Conservation (phyloP, 495 filamentous ascomycete species). For the Annulohypoxylon stygium region DNA sequence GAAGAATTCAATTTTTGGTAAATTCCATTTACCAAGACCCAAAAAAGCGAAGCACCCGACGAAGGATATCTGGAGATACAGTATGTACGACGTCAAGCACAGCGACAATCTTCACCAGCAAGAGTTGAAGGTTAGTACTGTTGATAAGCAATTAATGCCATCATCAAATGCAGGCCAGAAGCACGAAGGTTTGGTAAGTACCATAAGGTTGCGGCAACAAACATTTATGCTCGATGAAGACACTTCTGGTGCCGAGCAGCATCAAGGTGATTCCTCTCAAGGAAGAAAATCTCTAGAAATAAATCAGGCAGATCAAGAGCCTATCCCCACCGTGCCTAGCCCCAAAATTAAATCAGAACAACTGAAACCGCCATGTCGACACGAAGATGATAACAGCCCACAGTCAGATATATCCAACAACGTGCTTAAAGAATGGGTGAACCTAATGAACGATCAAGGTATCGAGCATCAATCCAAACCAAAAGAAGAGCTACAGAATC, state of each 20-base stretch:
- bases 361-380: constrained; percentile 30
- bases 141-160: background rate
- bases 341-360: constrained; percentile 17
- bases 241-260: background rate
- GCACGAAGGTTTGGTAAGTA: background rate
- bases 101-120: constrained; percentile 3
- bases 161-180: constrained; percentile 7
- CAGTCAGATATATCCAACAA: constrained; percentile 44
- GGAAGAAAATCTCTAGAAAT: background rate
- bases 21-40: constrained; percentile 52
- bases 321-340: background rate
- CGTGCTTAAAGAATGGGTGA: constrained; percentile 50
- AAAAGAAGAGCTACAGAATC: constrained; percentile 23
- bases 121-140: background rate
- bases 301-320: background rate
- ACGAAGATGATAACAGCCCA: constrained; percentile 23
- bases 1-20: constrained; percentile 52
- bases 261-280: background rate
- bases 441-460: constrained; percentile 48
- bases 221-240: constrained; percentile 3
- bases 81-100: background rate
- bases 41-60: constrained; percentile 45
- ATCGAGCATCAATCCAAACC: constrained; percentile 22
- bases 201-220: background rate
- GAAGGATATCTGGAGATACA: constrained; percentile 32